Evolutionary conservation across 2,329 filamentous ascomycete species (phyloP), one percentile per base, ranked within the genome.

Genomic region (Magnaporthiopsis poae): DNA sequence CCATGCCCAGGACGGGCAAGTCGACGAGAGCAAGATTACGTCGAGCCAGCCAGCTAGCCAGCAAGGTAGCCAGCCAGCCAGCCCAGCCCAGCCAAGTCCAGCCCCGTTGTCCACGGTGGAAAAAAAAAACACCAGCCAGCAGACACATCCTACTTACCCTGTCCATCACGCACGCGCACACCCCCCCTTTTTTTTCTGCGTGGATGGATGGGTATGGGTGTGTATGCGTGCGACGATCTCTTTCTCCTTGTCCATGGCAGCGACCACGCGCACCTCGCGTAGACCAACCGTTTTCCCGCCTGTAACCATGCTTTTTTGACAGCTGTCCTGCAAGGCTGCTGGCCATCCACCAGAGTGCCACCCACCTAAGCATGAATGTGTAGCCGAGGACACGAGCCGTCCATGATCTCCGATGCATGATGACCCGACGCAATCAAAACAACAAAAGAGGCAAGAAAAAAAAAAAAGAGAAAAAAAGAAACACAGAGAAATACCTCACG

Each of bases 401-500:
- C 46, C 46, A 56, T n/a, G 46, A 56, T 56, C 46, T 21, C 18
- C 46, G 18, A 56, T n/a, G 46, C 46, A 56, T n/a, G 46, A n/a
- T 56, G 46, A n/a, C 46, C 46, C 46, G 46, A 56, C 46, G 46
- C 21, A 56, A 21, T 25, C 52, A 33, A 63, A 63, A 61, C 59
- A 56, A 35, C 18, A 33, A 31, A 12, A 21, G 5, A 36, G 4
- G 11, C 4, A 63, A 36, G 56, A 33, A 25, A 35, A 33, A 60
- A 29, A 46, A 56, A 60, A n/a, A 61, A 21, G 21, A 33, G 15
- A 9, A 36, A 29, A 27, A 21, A 63, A 59, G 60, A 61, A 62
- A 56, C 18, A 46, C 62, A 39, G 59, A n/a, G 33, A 61, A 63
- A 64, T 36, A 59, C 21, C 62, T 56, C 61, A 66, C 46, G 46